These are phyloP conservation scores for Garcia nutans DNA, from an alignment of 345 rosid species.

Conservation along the genomic window DNA sequence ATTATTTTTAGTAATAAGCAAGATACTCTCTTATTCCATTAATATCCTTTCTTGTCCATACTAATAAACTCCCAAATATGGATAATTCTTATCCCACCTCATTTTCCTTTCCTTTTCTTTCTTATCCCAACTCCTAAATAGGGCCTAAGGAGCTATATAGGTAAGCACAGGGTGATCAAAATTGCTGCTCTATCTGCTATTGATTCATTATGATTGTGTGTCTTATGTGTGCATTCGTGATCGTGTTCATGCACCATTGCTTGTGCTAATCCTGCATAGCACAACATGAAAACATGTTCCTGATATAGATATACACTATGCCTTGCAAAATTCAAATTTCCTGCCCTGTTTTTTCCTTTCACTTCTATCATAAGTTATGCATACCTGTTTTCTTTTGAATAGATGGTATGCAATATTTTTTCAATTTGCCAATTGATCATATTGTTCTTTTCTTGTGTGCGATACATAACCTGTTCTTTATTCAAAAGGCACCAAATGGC, in stretches of 20 bases:
- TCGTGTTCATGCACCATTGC: not conserved
- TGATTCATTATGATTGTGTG: not conserved
- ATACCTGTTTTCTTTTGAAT: not conserved
- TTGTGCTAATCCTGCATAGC: not conserved
- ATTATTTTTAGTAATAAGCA: too few species aligned
- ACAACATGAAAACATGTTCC: not conserved
- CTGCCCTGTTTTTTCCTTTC: not conserved
- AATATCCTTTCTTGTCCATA: too few species aligned
- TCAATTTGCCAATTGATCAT: not conserved
- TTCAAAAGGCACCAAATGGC: not conserved
- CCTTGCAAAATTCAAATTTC: not conserved
- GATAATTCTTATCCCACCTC: too few species aligned
- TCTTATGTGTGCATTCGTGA: not conserved
- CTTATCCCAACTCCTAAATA: too few species aligned
- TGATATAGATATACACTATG: not conserved
- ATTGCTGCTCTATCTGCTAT: not conserved
- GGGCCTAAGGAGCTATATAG: not conserved
- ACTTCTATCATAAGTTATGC: not conserved
- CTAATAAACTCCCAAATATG: too few species aligned
- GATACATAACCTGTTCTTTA: not conserved
- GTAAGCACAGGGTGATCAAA: not conserved
- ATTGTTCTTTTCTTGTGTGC: not conserved
- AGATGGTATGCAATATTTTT: not conserved
- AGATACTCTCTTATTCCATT: too few species aligned
- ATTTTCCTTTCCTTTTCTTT: too few species aligned